Conservation (phyloP, 2,329 filamentous ascomycete genomes). For the Talaromyces sp. region DNA sequence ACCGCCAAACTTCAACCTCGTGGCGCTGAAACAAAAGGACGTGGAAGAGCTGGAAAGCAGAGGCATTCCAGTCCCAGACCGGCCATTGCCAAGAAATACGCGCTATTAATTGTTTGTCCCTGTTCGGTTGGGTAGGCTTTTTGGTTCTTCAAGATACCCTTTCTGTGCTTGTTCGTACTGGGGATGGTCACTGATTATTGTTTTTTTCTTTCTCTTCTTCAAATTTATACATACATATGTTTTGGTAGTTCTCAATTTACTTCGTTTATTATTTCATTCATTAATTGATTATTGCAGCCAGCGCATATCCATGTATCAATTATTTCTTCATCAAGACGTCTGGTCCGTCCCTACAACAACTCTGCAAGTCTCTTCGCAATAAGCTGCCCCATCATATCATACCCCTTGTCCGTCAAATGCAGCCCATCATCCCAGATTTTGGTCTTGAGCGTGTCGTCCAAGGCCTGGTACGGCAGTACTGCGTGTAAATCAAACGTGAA, state of each 20-base stretch:
- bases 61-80: conserved; percentile 5
- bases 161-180: neutral
- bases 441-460: conserved; percentile 41
- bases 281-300: neutral
- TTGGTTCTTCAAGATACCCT: neutral
- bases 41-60: conserved; percentile 5
- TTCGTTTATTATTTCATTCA: neutral
- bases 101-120: neutral
- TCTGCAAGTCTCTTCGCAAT: conserved; percentile 50
- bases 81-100: neutral
- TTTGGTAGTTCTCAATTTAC: neutral
- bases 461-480: conserved; percentile 49
- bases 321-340: neutral
- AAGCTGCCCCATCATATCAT: conserved; percentile 56
- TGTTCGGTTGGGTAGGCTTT: neutral
- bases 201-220: neutral
- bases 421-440: conserved; percentile 57
- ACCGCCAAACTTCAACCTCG: conserved; percentile 39
- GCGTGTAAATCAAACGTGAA: conserved; percentile 52
- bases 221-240: neutral
- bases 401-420: conserved; percentile 54
- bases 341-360: conserved; percentile 26
- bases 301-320: neutral
- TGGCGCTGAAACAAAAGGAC: conserved; percentile 30
- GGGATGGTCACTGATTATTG: neutral